These are phyloP conservation scores for Lactifluus echinatus DNA, from an alignment of 768 basidiomycete genomes.

Conservation along the genomic window DNA sequence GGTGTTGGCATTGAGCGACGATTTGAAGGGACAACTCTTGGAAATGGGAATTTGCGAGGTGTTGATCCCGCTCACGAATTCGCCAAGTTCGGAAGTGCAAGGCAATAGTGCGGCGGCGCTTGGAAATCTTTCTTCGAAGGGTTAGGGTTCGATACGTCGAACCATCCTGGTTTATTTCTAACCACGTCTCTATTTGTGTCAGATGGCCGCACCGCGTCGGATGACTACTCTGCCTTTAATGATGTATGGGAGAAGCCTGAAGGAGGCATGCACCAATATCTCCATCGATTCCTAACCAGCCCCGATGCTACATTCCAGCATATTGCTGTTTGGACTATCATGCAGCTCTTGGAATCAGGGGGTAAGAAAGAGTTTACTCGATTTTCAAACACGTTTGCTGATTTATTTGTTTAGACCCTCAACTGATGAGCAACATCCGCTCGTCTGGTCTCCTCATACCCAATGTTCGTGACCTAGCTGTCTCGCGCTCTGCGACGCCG, in stretches of 20 bases:
- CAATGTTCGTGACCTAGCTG: conserved; percentile 77
- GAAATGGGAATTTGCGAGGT: conserved; percentile 99
- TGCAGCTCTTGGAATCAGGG: conserved; percentile 94
- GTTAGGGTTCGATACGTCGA: conserved; percentile 32
- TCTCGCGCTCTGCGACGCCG: conserved; percentile 59
- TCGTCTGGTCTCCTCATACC: conserved; percentile 72
- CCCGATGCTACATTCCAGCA: conserved; percentile 98
- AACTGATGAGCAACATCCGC: conserved; percentile 85
- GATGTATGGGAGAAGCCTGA: conserved; percentile 98
- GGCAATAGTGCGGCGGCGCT: conserved; percentile 97
- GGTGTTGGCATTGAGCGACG: conserved; percentile 91
- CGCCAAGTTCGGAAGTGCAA: conserved; percentile 94
- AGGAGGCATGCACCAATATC: conserved; percentile 92
- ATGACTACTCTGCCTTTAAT: conserved; percentile 95
- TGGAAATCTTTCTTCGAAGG: conserved; percentile 95
- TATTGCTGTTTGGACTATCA: conserved; percentile 99
- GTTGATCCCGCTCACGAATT: conserved; percentile 92
- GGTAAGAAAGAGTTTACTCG: conserved; percentile 36
- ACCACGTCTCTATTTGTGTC: neutral
- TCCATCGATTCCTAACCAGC: conserved; percentile 88
- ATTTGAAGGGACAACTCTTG: conserved; percentile 89
- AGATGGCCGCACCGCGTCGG: conserved; percentile 69
- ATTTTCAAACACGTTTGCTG: neutral
- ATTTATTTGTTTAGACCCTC: conserved; percentile 50
- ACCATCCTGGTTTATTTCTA: neutral